Evolutionary conservation across 1,284 basidiomycete species (phyloP).

Genomic region (Wallemia ichthyophaga): DNA sequence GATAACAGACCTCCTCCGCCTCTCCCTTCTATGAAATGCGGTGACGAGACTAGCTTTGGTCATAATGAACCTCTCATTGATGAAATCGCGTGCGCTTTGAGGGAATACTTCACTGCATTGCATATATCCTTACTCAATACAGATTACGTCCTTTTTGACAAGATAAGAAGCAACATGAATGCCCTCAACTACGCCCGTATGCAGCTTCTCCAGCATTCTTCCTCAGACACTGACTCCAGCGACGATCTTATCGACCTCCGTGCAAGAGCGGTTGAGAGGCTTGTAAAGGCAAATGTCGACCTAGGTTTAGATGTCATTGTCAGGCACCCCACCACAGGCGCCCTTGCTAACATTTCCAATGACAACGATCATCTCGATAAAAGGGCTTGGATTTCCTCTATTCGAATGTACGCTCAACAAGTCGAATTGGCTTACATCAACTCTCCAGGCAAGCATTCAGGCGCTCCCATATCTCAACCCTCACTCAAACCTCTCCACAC

Average conservation of each 20-base stretch:
- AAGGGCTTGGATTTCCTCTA: slow-evolving; percentile 50
- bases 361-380: slow-evolving; percentile 38
- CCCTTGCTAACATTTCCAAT: slow-evolving; percentile 40
- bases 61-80: slow-evolving; percentile 66
- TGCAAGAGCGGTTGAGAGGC: slow-evolving; percentile 53
- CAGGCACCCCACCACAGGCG: slow-evolving; percentile 67
- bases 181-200: slow-evolving; percentile 61
- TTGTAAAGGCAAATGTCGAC: slow-evolving; percentile 68
- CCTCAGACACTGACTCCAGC: slow-evolving; percentile 25
- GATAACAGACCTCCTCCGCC: slow-evolving; percentile 34
- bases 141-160: slow-evolving; percentile 66
- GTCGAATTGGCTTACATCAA: slow-evolving; percentile 44
- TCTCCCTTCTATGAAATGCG: slow-evolving; percentile 66
- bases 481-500: slow-evolving; percentile 1
- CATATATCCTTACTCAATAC: slow-evolving; percentile 63
- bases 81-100: slow-evolving; percentile 79
- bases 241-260: slow-evolving; percentile 62
- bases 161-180: slow-evolving; percentile 67
- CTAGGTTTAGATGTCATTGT: slow-evolving; percentile 87
- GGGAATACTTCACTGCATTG: slow-evolving; percentile 81
- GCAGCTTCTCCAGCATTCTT: slow-evolving; percentile 58
- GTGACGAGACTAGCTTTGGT: slow-evolving; percentile 63
- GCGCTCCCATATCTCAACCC: slow-evolving; percentile 1
- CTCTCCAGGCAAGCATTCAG: slow-evolving; percentile 10
- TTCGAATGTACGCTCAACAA: slow-evolving; percentile 28